Conservation (phyloP, 805 yeast genomes). For the Myxozyma vanderwaltii region DNA sequence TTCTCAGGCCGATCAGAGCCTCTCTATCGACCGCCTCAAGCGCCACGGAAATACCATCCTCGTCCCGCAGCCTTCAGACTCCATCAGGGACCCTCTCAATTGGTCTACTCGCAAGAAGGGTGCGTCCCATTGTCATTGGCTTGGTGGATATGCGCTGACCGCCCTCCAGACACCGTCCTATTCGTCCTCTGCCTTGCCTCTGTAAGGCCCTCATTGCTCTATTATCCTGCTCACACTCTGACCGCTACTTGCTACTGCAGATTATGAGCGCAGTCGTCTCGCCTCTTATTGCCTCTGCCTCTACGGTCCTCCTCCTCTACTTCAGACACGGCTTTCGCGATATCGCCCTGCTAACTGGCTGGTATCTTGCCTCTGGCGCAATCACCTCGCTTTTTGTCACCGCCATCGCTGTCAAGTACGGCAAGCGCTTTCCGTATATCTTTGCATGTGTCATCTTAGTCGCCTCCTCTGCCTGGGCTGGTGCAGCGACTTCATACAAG, state of each 20-base stretch:
- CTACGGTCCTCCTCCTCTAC: conserved; percentile 26
- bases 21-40: conserved; percentile 41
- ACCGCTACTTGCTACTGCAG: not conserved
- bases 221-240: not conserved
- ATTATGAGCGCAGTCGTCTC: conserved; percentile 28
- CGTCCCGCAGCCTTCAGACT: conserved; percentile 66
- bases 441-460: conserved; percentile 24
- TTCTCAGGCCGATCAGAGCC: not conserved
- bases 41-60: conserved; percentile 51
- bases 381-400: conserved; percentile 23
- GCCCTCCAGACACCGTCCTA: conserved; percentile 13
- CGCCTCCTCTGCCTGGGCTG: conserved; percentile 31
- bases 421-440: conserved; percentile 30
- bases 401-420: conserved; percentile 30
- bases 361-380: conserved; percentile 31
- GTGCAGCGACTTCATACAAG: conserved; percentile 30
- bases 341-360: conserved; percentile 33
- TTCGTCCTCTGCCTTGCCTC: conserved; percentile 28
- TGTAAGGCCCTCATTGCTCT: not conserved
- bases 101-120: conserved; percentile 49
- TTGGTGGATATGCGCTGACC: not conserved
- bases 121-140: not conserved
- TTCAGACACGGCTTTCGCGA: conserved; percentile 16
- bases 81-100: conserved; percentile 70
- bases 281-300: conserved; percentile 30